These are phyloP conservation scores for Linaria vulgaris DNA, from an alignment of 257 asterid species.

Conservation along the genomic window DNA sequence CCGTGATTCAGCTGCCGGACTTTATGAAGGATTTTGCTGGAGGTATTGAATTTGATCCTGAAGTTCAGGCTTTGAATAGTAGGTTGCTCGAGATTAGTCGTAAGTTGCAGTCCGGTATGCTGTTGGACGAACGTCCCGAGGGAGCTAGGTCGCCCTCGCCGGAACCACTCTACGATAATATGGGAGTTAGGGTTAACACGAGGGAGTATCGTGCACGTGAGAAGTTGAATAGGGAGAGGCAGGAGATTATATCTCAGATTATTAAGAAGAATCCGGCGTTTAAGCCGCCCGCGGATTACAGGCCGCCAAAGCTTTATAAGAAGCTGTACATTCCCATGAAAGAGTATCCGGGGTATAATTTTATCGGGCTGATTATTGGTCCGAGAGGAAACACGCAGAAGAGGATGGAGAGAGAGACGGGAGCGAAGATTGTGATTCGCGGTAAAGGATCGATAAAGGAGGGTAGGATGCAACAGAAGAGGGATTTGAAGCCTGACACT, in stretches of 20 bases:
- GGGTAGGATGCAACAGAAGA: conserved; percentile 86
- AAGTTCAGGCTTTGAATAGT: conserved; percentile 77
- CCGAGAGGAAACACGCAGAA: conserved; percentile 98
- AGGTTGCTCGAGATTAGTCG: conserved; percentile 83
- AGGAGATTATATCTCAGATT: conserved; percentile 82
- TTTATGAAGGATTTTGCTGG: conserved; percentile 78
- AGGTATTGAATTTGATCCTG: conserved; percentile 92
- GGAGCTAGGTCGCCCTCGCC: conserved; percentile 98
- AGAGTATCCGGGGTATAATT: conserved; percentile 93
- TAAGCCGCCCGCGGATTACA: conserved; percentile 96
- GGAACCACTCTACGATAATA: conserved; percentile 86
- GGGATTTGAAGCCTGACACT: conserved; percentile 78
- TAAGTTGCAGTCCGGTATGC: conserved; percentile 84
- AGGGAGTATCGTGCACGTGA: conserved; percentile 94
- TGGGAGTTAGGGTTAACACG: conserved; percentile 87
- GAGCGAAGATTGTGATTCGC: conserved; percentile 93
- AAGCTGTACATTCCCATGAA: conserved; percentile 93
- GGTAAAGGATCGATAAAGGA: conserved; percentile 96
- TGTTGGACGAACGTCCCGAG: conserved; percentile 83
- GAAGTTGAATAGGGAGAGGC: conserved; percentile 81
- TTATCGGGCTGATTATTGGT: conserved; percentile 87
- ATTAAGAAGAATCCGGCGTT: conserved; percentile 88
- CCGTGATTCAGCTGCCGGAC: conserved; percentile 76
- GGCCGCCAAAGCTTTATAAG: conserved; percentile 83
- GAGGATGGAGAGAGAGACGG: conserved; percentile 93